Percentiles rank a stretch among this genome's conserved stretches.
phyloP scores from a whole-genome alignment of 1,284 basidiomycete species.

The Mycena citricolor region DNA sequence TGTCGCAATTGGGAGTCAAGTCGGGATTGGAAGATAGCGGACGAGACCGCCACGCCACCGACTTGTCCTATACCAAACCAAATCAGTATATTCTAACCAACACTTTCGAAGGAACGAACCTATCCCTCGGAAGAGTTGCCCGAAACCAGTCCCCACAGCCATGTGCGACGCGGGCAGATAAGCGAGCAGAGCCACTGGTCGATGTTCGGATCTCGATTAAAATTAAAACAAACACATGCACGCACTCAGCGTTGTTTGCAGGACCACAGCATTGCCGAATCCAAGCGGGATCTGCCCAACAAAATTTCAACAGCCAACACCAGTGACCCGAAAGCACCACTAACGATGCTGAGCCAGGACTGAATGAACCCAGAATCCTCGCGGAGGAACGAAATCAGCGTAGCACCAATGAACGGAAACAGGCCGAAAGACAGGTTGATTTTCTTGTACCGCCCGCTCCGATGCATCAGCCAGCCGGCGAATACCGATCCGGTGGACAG shows the following conservation, averaged over 20 bases:
- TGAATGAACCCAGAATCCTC: constrained; percentile 60
- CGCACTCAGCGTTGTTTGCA: constrained; percentile 79
- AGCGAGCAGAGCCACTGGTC: constrained; percentile 68
- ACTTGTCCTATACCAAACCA: constrained; percentile 62
- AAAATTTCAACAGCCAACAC: no score
- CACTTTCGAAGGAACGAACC: constrained; percentile 39
- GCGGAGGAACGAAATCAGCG: constrained; percentile 55
- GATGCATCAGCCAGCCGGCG: constrained; percentile 81
- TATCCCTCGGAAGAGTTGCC: constrained; percentile 74
- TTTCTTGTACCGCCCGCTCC: constrained; percentile 73
- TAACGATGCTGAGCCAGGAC: constrained; percentile 76
- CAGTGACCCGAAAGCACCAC: constrained; percentile 29
- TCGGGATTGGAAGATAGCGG: constrained; percentile 74
- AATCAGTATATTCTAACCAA: not conserved
- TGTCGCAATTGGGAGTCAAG: constrained; percentile 61
- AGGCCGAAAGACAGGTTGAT: constrained; percentile 71
- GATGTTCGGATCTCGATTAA: constrained; percentile 5
- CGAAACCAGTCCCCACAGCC: constrained; percentile 81
- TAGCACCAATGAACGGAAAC: constrained; percentile 66
- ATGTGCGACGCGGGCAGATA: constrained; percentile 59
- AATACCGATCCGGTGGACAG: constrained; percentile 77
- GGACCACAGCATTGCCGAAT: constrained; percentile 77
- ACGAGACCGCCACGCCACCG: constrained; percentile 77
- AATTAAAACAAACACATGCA: not conserved
- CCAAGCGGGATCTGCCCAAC: constrained; percentile 63